Evolutionary conservation across 1,284 basidiomycete genomes (phyloP).

Genomic region (Inonotus obliquus): DNA sequence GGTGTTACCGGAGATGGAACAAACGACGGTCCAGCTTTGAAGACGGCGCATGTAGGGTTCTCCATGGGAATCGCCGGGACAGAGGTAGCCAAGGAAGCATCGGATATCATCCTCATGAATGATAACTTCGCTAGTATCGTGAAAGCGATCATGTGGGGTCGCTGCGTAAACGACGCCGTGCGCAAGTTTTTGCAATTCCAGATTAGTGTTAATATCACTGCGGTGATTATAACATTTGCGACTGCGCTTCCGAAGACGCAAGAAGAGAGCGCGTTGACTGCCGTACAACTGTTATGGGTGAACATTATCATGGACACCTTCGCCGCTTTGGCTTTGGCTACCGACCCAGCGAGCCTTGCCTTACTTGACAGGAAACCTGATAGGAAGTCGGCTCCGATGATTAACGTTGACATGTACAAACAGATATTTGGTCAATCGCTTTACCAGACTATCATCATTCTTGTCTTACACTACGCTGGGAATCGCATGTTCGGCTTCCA

Average conservation of each 20-base stretch:
- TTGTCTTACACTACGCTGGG: conserved; percentile 90
- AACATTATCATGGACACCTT: conserved; percentile 99
- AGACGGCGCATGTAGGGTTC: conserved; percentile 91
- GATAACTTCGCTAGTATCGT: conserved; percentile 97
- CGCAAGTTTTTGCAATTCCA: conserved; percentile 99
- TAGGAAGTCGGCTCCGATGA: conserved; percentile 81
- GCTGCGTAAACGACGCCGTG: conserved; percentile 96
- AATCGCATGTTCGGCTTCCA: conserved; percentile 63
- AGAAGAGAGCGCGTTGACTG: conserved; percentile 82
- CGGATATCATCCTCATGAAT: conserved; percentile 97
- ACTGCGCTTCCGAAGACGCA: conserved; percentile 77
- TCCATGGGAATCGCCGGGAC: conserved; percentile 99
- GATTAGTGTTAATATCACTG: conserved; percentile 93
- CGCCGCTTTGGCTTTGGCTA: conserved; percentile 93
- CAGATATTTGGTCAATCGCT: conserved; percentile 88
- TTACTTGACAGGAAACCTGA: conserved; percentile 90
- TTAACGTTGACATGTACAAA: conserved; percentile 91
- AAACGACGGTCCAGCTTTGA: conserved; percentile 95
- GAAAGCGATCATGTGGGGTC: conserved; percentile 97
- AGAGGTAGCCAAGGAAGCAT: conserved; percentile 98
- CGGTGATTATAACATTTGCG: conserved; percentile 91
- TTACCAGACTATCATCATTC: conserved; percentile 82
- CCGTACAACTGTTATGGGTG: conserved; percentile 96
- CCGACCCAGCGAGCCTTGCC: conserved; percentile 82
- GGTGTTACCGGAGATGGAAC: conserved; percentile 98